phyloP scores from a whole-genome alignment of 306 rosid genomes.

The Acacia confusa region DNA sequence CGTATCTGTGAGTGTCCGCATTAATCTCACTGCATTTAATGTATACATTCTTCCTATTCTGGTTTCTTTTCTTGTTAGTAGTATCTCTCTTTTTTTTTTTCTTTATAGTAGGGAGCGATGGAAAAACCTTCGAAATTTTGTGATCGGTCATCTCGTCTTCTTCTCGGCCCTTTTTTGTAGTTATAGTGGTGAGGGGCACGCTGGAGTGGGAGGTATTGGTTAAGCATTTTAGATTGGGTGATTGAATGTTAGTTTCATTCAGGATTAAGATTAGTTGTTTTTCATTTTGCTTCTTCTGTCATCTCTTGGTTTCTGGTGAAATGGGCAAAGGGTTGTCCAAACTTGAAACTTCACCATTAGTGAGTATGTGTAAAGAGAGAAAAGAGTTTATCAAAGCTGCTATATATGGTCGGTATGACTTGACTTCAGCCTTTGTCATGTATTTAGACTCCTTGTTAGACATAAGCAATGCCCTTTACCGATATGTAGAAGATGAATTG shows the following conservation, averaged over 20 bases:
- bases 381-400: conserved; percentile 28
- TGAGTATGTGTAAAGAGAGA: conserved; percentile 38
- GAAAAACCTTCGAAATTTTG: background rate
- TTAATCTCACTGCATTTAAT: background rate
- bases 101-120: no score
- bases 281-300: background rate
- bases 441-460: conserved; percentile 36
- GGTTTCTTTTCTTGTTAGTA: background rate
- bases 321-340: conserved; percentile 29
- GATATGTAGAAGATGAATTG: conserved; percentile 35
- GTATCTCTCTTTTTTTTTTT: background rate
- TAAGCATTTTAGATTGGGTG: background rate
- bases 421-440: conserved; percentile 23
- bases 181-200: background rate
- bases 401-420: conserved; percentile 28
- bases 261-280: background rate
- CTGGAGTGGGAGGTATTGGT: background rate
- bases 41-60: background rate
- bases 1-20: background rate
- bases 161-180: background rate
- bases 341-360: conserved; percentile 21
- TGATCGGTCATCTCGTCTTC: background rate
- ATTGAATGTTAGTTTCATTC: background rate
- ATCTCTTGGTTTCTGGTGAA: background rate
- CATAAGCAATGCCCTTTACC: conserved; percentile 34